Evolutionary conservation across 768 basidiomycete species (phyloP).

Genomic region (Porphyrellus cyaneotinctus): DNA sequence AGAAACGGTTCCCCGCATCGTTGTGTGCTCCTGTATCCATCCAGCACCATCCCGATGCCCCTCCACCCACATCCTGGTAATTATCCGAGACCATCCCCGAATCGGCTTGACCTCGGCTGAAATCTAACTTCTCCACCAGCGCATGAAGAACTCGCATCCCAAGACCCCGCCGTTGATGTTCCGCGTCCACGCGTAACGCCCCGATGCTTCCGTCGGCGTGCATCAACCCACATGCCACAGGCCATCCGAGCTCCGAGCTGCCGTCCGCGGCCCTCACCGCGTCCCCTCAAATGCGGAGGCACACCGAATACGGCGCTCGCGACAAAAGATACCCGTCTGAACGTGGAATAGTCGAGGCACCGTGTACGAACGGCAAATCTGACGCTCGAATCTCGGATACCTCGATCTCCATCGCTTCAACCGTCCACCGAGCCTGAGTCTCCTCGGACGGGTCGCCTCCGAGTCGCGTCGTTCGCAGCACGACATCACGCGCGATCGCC

Average conservation of each 20-base stretch:
- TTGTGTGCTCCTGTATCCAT: constrained; percentile 7
- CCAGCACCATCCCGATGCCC: constrained; percentile 25
- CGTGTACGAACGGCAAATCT: constrained; percentile 14
- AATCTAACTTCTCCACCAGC: constrained; percentile 10
- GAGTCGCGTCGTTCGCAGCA: background rate
- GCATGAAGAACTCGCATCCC: constrained; percentile 9
- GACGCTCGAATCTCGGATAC: constrained; percentile 8
- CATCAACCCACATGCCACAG: constrained; percentile 16
- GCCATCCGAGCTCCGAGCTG: background rate
- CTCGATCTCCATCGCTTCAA: background rate
- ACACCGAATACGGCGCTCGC: constrained; percentile 20
- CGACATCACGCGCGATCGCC: background rate
- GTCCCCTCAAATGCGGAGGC: constrained; percentile 10
- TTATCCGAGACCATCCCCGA: background rate
- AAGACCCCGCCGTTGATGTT: constrained; percentile 9
- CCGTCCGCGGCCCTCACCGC: background rate
- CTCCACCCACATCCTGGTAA: constrained; percentile 17
- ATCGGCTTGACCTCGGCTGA: background rate
- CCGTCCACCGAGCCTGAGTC: no score
- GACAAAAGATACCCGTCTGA: constrained; percentile 20
- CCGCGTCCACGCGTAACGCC: constrained; percentile 6
- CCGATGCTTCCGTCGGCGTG: constrained; percentile 22
- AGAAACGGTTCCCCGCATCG: constrained; percentile 6
- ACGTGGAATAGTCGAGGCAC: constrained; percentile 10
- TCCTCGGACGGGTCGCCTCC: no score